Base-by-base conservation (phyloP, 1,139 yeast genomes). In the Geotrichum aggregatum region DNA sequence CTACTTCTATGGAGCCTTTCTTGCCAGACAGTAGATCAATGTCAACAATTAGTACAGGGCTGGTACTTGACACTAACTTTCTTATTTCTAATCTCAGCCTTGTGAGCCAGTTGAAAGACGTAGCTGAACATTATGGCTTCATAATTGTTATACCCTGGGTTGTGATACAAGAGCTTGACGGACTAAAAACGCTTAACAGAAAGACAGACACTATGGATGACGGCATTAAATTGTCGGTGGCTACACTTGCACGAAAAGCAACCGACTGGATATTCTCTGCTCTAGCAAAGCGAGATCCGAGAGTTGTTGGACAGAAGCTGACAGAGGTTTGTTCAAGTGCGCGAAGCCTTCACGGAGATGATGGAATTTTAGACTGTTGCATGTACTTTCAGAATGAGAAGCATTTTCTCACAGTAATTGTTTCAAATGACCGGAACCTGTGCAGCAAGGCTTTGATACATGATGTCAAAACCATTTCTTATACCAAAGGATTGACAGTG, bases 351-450 rank as follows among this genome's bases (percentile, higher is more conserved):
- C 57, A 56, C 0, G 84, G 86, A 53, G 98, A 91, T 65, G 95
- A 89, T 61, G 77, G 95, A 0, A 89, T 91, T 56, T 68, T 89
- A 35, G 97, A 91, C 67, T 88, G 96, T 64, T 85, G 95, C 61
- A 62, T 84, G 28, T 89, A 76, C 63, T 82, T 83, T 56, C 75
- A 77, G 56, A 67, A 73, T 21, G 65, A 51, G 56, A 66, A 65
- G 24, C 75, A 13, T 56, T 16, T 71, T 75, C 42, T 70, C 47
- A 63, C 87, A 48, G 84, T 84, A 3, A 77, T 88, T 3, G 67
- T 88, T 50, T 84, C 96, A 0, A 86, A 89, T 65, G 98, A 91
- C 65, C 84, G 83, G 60, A 89, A 89, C 64, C 71, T 91, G 19
- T 87, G 96, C 65, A 68, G 79, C 57, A 86, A 84, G 65, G 95